Evolutionary conservation across 306 rosid species (phyloP).

Genomic region (Lathyrus tuberosus): DNA sequence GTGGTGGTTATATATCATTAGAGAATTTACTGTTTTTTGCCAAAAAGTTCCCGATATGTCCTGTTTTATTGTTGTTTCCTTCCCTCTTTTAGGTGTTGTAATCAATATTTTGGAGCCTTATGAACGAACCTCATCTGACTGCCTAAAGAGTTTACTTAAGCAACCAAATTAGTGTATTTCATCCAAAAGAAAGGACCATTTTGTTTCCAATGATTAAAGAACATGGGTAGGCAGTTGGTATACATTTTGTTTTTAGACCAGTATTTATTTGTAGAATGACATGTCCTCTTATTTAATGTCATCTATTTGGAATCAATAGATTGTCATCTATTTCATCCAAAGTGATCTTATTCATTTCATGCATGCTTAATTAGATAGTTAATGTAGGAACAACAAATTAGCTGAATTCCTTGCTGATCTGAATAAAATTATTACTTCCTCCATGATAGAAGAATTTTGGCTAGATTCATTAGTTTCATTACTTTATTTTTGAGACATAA

Average conservation of each 20-base stretch:
- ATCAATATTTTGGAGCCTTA: constrained; percentile 32
- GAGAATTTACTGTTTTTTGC: constrained; percentile 94
- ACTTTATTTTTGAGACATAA: no score
- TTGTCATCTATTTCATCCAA: constrained; percentile 20
- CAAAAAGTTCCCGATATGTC: constrained; percentile 77
- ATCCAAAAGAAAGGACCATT: background rate
- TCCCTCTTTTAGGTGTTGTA: constrained; percentile 3
- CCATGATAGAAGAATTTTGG: constrained; percentile 6
- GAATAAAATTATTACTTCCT: constrained; percentile 7
- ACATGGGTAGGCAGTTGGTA: background rate
- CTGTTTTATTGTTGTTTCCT: constrained; percentile 35
- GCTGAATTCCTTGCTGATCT: constrained; percentile 20
- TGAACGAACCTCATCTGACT: constrained; percentile 9
- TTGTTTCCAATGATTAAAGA: background rate
- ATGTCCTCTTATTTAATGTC: background rate
- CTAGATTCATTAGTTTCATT: constrained; percentile 2
- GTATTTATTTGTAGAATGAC: constrained; percentile 1
- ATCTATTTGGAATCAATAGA: background rate
- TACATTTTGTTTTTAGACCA: constrained; percentile 3
- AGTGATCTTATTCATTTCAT: constrained; percentile 20
- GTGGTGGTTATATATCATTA: constrained; percentile 98
- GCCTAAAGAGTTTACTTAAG: constrained; percentile 10
- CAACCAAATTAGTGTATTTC: constrained; percentile 7
- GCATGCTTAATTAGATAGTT: constrained; percentile 21
- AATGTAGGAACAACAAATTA: background rate